Evolutionary conservation across 2,329 filamentous ascomycete species (phyloP), one percentile per base, ranked within the genome.

Genomic region (Didymella pomorum): DNA sequence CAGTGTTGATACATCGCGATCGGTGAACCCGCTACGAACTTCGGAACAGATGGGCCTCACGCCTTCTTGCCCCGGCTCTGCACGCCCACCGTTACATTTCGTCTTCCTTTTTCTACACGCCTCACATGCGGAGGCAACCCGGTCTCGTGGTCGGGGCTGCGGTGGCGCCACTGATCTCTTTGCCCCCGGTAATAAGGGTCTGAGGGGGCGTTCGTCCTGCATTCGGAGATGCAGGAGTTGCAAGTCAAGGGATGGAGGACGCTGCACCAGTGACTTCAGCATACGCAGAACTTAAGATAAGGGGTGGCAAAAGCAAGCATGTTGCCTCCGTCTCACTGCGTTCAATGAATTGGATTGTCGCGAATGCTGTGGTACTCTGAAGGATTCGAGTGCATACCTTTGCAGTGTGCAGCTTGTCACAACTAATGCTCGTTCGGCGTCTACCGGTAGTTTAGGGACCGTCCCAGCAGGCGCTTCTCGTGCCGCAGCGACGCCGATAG

Each of bases 51-150:
- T 29, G 0, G 49, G 55, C 33, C 43, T 44, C 33, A 55, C 28
- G 45, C 53, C 46, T 29, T 45, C 23, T 3, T 20, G n/a, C 26
- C 52, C 35, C 20, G 44, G 44, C 18, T 50, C 53, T 45, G 11
- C 23, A 44, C 31, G 23, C 23, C 29, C 31, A n/a, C 49, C 31
- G 37, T 53, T 49, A 41, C 56, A 58, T 43, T 53, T 53, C n/a
- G 35, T 52, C 35, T 58, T 58, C 16, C 48, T 47, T 28, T 14
- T 46, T 29, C 48, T 43, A 31, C 49, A 52, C 49, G 43, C 43
- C 49, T 58, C 48, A 44, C 49, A 52, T 3, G 55, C 55, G 44
- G 48, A 49, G 2, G 39, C 44, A 3, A 58, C 44, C 21, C 50
- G 56, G n/a, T 52, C 45, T 26, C 50, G 37, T 8, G 37, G 39